Conservation (phyloP, 257 asterid species). For the Lavandula angustifolia region DNA sequence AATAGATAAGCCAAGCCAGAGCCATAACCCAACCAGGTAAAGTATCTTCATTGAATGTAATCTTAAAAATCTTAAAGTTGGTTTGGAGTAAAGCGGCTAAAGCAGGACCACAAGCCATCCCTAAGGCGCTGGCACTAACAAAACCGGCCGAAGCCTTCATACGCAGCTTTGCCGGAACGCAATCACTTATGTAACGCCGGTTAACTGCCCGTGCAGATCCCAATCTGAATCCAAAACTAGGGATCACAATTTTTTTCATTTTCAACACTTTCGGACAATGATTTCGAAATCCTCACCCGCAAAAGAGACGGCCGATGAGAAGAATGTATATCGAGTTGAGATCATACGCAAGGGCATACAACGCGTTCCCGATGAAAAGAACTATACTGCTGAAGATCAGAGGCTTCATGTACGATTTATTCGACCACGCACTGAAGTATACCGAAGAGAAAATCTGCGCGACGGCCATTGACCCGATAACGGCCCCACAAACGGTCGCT, state of each 20-base stretch:
- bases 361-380: conserved; percentile 55
- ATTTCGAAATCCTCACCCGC: conserved; percentile 47
- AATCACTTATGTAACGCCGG: conserved; percentile 66
- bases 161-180: conserved; percentile 59
- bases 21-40: conserved; percentile 79
- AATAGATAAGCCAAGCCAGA: conserved; percentile 63
- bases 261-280: background rate
- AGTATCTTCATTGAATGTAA: conserved; percentile 60
- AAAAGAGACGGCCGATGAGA: conserved; percentile 59
- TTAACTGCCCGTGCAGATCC: conserved; percentile 78
- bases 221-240: conserved; percentile 41
- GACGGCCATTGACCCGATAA: conserved; percentile 75
- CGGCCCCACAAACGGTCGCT: conserved; percentile 70
- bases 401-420: conserved; percentile 63
- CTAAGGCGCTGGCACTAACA: conserved; percentile 75
- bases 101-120: conserved; percentile 79
- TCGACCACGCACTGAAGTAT: conserved; percentile 75
- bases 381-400: conserved; percentile 67
- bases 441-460: conserved; percentile 76
- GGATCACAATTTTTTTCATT: background rate
- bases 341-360: conserved; percentile 67
- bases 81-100: conserved; percentile 53
- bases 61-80: conserved; percentile 43
- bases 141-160: conserved; percentile 75
- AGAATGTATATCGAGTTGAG: conserved; percentile 56